Evolutionary conservation across 805 yeast species (phyloP).

Genomic region (Candida takata): DNA sequence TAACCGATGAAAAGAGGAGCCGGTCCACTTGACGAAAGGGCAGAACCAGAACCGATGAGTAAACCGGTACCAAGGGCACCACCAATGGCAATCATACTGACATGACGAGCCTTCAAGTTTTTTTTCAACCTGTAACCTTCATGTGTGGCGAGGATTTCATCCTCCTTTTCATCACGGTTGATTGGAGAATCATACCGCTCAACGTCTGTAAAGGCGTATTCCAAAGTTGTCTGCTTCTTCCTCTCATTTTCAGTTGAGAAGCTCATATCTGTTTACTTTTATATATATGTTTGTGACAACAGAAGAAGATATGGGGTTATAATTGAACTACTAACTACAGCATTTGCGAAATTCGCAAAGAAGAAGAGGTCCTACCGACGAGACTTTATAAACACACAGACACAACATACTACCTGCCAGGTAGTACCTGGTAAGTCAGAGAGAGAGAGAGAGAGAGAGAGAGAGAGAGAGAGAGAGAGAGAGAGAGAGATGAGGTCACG

Average conservation of each 20-base stretch:
- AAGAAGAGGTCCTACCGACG: no score
- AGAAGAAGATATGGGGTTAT: no score
- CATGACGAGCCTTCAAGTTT: constrained; percentile 46
- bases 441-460: no score
- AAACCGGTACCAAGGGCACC: constrained; percentile 70
- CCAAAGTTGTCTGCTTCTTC: neutral
- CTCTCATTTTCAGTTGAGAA: neutral
- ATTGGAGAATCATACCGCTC: constrained; percentile 1
- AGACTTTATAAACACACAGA: no score
- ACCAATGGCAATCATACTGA: constrained; percentile 59
- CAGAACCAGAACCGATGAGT: constrained; percentile 57
- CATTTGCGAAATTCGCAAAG: no score
- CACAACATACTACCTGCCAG: no score
- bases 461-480: no score
- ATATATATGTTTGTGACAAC: no score
- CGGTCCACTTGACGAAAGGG: constrained; percentile 54
- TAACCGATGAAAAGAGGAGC: constrained; percentile 53
- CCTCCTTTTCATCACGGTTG: constrained; percentile 7
- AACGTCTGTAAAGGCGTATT: neutral
- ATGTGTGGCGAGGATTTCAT: constrained; percentile 15
- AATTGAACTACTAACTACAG: no score
- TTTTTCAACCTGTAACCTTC: constrained; percentile 21
- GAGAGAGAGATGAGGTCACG: no score
- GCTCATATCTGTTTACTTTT: no score
- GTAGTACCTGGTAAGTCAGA: no score